Evolutionary conservation across 768 basidiomycete genomes (phyloP).

Genomic region (Phylloporus scabripes): DNA sequence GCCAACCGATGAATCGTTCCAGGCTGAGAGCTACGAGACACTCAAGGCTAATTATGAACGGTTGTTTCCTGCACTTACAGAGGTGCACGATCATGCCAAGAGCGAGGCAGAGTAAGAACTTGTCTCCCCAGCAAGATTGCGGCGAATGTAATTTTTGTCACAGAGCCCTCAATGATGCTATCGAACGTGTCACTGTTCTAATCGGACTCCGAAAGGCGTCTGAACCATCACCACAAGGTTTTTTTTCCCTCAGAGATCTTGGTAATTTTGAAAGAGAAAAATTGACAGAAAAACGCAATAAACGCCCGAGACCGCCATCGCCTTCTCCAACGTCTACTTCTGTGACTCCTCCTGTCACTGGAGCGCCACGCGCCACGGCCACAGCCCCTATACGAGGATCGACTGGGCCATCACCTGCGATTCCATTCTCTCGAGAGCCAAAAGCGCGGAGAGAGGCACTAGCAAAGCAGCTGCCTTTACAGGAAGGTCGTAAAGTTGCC

Average conservation of each 20-base stretch:
- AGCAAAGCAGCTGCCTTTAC: slow-evolving; percentile 58
- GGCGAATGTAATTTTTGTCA: slow-evolving; percentile 7
- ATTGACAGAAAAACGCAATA: slow-evolving; percentile 62
- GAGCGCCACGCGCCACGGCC: slow-evolving; percentile 13
- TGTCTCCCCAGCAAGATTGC: neutral
- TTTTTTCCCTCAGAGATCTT: neutral
- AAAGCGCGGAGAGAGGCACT: slow-evolving; percentile 62
- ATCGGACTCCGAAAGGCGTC: slow-evolving; percentile 71
- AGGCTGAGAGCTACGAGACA: slow-evolving; percentile 60
- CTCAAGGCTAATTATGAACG: slow-evolving; percentile 62
- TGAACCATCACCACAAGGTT: slow-evolving; percentile 56
- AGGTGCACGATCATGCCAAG: slow-evolving; percentile 54
- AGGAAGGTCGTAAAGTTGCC: slow-evolving; percentile 72
- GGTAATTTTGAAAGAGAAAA: neutral
- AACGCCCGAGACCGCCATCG: slow-evolving; percentile 68
- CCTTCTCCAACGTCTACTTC: slow-evolving; percentile 54
- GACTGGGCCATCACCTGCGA: slow-evolving; percentile 46
- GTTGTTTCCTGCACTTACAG: slow-evolving; percentile 54
- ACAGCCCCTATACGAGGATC: slow-evolving; percentile 42
- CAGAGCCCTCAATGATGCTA: slow-evolving; percentile 67
- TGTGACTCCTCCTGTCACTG: slow-evolving; percentile 24
- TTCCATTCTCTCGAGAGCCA: slow-evolving; percentile 57
- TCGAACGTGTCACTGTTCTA: slow-evolving; percentile 64
- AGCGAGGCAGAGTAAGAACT: slow-evolving; percentile 57
- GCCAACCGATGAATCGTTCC: slow-evolving; percentile 65